These are phyloP conservation scores for carrot (Daucus carota) DNA, from an alignment of 129 eudicot species.

Conservation along the genomic window DNA sequence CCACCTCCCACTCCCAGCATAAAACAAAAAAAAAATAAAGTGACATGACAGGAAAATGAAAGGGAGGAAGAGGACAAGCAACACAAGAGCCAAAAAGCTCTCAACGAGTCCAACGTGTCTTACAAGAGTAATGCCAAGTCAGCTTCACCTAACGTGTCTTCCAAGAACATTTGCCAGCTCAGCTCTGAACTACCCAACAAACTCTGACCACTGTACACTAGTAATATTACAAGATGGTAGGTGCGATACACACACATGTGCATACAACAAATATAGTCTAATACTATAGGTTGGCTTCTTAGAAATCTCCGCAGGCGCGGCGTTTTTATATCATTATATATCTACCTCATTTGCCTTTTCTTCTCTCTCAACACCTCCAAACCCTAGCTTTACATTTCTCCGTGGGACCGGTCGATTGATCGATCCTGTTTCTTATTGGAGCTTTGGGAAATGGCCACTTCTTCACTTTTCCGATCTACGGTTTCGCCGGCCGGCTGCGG, in stretches of 20 bases:
- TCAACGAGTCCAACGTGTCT: background rate
- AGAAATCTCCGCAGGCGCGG: slow-evolving; percentile 36
- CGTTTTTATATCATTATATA: slow-evolving; percentile 15
- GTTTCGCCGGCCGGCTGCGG: slow-evolving; percentile 25
- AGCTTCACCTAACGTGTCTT: background rate
- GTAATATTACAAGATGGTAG: background rate
- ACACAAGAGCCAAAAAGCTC: background rate
- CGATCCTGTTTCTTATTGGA: background rate
- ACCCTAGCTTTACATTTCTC: background rate
- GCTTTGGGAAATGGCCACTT: slow-evolving; percentile 35
- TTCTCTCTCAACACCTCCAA: background rate
- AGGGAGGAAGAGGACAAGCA: too few species aligned
- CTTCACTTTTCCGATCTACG: slow-evolving; percentile 44
- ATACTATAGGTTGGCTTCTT: background rate
- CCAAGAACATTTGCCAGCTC: background rate
- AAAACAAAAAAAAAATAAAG: too few species aligned
- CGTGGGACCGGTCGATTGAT: background rate
- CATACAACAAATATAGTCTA: too few species aligned
- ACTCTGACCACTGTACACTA: background rate
- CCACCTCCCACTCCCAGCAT: too few species aligned
- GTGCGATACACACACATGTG: background rate
- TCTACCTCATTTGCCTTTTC: background rate
- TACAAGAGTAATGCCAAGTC: background rate
- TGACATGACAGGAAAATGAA: too few species aligned
- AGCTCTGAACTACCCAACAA: slow-evolving; percentile 4